These are phyloP conservation scores for Marvania coccoides DNA, from an alignment of 139 green algal species.

Conservation along the genomic window DNA sequence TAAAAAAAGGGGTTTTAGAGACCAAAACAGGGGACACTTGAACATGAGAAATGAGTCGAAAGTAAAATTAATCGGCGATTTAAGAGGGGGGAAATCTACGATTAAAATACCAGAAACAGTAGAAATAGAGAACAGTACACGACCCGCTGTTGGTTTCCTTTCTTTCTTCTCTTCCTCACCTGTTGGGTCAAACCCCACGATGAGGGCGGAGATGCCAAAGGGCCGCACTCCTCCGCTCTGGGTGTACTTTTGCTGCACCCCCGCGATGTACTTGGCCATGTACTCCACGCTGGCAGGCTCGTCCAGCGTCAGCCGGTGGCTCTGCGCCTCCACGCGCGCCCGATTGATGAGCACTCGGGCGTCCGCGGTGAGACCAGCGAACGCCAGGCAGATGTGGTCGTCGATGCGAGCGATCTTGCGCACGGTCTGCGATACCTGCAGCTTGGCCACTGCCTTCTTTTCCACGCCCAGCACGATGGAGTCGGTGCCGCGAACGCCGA, in stretches of 20 bases:
- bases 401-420: constrained; percentile 96
- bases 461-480: constrained; percentile 90
- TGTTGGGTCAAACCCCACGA: constrained; percentile 88
- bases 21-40: no score
- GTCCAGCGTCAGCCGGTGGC: constrained; percentile 76
- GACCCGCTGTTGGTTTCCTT: no score
- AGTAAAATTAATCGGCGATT: no score
- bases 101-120: no score
- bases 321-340: constrained; percentile 85
- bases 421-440: constrained; percentile 90
- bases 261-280: constrained; percentile 81
- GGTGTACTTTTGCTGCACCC: constrained; percentile 94
- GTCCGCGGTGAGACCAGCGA: constrained; percentile 94
- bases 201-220: constrained; percentile 97
- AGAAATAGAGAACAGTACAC: no score
- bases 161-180: no score
- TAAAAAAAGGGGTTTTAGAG: no score
- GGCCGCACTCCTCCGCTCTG: constrained; percentile 93
- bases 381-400: constrained; percentile 93
- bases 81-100: no score
- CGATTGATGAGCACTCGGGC: constrained; percentile 92
- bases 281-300: constrained; percentile 83
- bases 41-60: no score
- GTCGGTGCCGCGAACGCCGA: constrained; percentile 86
- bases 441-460: constrained; percentile 91